These are phyloP conservation scores for Agarophyton chilense DNA, from an alignment of 23 red algal genomes.

Conservation along the genomic window DNA sequence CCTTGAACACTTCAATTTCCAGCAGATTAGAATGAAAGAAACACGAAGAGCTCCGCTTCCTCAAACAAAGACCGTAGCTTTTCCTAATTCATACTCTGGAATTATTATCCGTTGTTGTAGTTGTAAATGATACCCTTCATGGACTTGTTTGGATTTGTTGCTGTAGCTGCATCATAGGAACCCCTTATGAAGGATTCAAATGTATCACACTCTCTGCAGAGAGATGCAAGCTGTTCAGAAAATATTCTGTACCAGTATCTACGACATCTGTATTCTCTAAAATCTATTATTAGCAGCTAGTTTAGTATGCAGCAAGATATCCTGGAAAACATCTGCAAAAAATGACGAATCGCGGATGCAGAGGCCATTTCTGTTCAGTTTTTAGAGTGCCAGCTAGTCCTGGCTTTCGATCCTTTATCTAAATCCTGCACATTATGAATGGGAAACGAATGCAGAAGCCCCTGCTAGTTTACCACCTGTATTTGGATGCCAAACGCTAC, in stretches of 20 bases:
- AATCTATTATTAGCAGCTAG: too few species aligned
- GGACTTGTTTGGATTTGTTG: neutral
- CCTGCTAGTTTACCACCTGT: too few species aligned
- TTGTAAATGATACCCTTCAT: neutral
- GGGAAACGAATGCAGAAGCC: too few species aligned
- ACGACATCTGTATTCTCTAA: too few species aligned
- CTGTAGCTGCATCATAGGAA: neutral
- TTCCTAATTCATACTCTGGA: neutral
- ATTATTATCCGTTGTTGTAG: neutral
- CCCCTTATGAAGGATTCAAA: neutral
- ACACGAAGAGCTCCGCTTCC: slow-evolving; percentile 6
- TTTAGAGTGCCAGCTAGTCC: too few species aligned
- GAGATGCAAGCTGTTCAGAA: neutral
- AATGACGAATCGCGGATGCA: too few species aligned
- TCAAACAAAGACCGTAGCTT: neutral
- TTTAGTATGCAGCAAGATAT: too few species aligned
- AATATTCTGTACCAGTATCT: slow-evolving; percentile 4
- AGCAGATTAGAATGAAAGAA: neutral
- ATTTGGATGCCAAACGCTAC: too few species aligned
- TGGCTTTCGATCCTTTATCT: too few species aligned
- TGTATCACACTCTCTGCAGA: neutral
- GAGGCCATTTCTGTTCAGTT: too few species aligned
- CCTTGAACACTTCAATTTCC: neutral
- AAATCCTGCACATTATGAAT: too few species aligned
- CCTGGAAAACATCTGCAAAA: too few species aligned